phyloP scores from a whole-genome alignment of 768 basidiomycete genomes.

The Termitomyces sp. region DNA sequence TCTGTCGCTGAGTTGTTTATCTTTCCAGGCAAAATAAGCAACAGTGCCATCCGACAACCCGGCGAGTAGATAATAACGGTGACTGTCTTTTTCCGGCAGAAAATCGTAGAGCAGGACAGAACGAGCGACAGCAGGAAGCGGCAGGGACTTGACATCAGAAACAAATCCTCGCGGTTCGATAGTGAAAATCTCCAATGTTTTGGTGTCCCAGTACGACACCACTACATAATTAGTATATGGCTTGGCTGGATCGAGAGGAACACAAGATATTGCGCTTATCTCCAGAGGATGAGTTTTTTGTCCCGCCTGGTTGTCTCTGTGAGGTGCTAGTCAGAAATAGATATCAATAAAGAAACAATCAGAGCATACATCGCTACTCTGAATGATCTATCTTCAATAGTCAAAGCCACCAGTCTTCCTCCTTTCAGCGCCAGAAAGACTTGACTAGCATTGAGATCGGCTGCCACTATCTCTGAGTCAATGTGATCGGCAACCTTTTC shows the following conservation, averaged over 20 bases:
- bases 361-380: conserved; percentile 26
- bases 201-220: conserved; percentile 77
- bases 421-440: conserved; percentile 56
- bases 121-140: conserved; percentile 40
- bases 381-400: conserved; percentile 37
- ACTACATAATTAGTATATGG: conserved; percentile 46
- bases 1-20: conserved; percentile 38
- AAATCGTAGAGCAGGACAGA: conserved; percentile 50
- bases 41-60: conserved; percentile 78
- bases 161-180: conserved; percentile 22
- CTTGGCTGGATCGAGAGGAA: conserved; percentile 46
- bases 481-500: conserved; percentile 26
- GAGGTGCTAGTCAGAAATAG: not conserved
- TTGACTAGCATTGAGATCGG: conserved; percentile 67
- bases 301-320: conserved; percentile 6
- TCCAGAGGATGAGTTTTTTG: conserved; percentile 31
- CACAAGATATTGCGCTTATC: conserved; percentile 69
- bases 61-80: conserved; percentile 57
- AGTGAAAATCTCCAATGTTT: conserved; percentile 54
- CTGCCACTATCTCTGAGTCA: conserved; percentile 55
- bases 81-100: conserved; percentile 27
- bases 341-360: not conserved
- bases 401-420: conserved; percentile 50
- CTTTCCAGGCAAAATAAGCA: conserved; percentile 50
- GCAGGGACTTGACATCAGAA: conserved; percentile 31